Evolutionary conservation across 2,329 filamentous ascomycete genomes (phyloP).

Genomic region (Penicillium griseofulvum): DNA sequence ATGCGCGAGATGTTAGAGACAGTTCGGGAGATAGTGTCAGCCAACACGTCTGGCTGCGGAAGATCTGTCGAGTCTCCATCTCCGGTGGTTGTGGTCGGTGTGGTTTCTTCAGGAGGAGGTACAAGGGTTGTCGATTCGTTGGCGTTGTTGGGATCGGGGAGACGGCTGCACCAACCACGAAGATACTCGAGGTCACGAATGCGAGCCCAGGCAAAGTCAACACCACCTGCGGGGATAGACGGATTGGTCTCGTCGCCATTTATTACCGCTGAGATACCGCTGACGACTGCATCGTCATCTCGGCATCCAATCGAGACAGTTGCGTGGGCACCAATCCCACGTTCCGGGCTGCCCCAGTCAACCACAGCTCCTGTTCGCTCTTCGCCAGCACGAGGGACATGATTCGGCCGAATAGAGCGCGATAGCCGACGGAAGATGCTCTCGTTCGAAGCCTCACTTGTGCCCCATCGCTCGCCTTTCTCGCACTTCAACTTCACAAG

Average conservation of each 20-base stretch:
- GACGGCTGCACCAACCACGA: slow-evolving; percentile 58
- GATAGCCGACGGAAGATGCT: slow-evolving; percentile 83
- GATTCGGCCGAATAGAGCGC: slow-evolving; percentile 49
- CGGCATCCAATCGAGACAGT: slow-evolving; percentile 56
- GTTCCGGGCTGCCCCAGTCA: slow-evolving; percentile 81
- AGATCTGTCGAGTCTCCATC: slow-evolving; percentile 3
- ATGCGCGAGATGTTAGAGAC: slow-evolving; percentile 52
- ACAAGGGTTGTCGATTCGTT: slow-evolving; percentile 35
- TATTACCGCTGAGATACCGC: slow-evolving; percentile 53
- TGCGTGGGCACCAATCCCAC: slow-evolving; percentile 58
- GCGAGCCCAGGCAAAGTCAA: slow-evolving; percentile 63
- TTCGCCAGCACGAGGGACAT: slow-evolving; percentile 29
- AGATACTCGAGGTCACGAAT: slow-evolving; percentile 60
- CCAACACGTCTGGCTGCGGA: slow-evolving; percentile 34
- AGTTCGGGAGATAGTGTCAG: slow-evolving; percentile 50
- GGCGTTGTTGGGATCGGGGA: slow-evolving; percentile 47
- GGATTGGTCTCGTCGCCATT: slow-evolving; percentile 47
- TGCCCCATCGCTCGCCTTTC: slow-evolving; percentile 83
- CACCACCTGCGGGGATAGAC: slow-evolving; percentile 50
- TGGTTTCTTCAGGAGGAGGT: slow-evolving; percentile 27
- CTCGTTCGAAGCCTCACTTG: slow-evolving; percentile 73
- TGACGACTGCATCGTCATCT: slow-evolving; percentile 57
- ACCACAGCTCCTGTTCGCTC: slow-evolving; percentile 60
- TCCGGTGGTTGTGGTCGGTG: slow-evolving; percentile 13
- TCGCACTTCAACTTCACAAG: slow-evolving; percentile 95